Evolutionary conservation across 148 eudicot species (phyloP), one percentile per base, ranked within the genome.

Genomic region (Persicaria tinctoria): DNA sequence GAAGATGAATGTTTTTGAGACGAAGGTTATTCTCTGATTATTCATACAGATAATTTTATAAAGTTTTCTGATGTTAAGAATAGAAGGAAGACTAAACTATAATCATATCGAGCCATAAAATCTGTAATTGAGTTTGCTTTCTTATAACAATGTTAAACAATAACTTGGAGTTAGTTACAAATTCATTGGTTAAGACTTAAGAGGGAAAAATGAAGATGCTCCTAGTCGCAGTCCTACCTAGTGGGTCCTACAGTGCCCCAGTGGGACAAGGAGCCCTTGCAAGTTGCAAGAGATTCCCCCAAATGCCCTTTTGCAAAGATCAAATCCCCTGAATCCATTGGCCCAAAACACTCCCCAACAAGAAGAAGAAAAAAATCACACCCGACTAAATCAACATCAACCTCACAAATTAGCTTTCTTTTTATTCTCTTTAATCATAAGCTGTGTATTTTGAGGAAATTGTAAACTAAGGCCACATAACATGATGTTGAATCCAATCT

Each of bases 401-500:
- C 64, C 64, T 57, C 64, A 20, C 64, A 57, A 55, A 55, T 16
- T 55, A 55, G 8, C 60, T 55, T 6, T 57, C 38, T 57, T 57
- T 18, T 18, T 17, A 57, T 57, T 57, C 64, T 57, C 32, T 18
- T 57, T 6, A 76, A 79, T 32, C 41, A 32, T 32, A 32, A 0
- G 3, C 2, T 7, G 64, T 9, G 64, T 57, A 57, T 57, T 57
- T 57, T 57, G 3, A 8, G 8, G 11, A 3, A 18, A 0, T 57
- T 57, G 64, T 57, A 7, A 18, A 18, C 64, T 57, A 0, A 17
- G 38, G 50, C 88, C 88, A 83, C 88, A 87, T 79, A 82, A 55
- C 88, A 87, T 79, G 84, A 55, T 53, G 56, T 64, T 57, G 81
- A 66, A 80, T 66, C 75, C 46, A 46, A 44, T 16, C 53, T 18